Evolutionary conservation across 129 eudicot genomes (phyloP).

Genomic region (Pseudognaphalium luteoalbum): DNA sequence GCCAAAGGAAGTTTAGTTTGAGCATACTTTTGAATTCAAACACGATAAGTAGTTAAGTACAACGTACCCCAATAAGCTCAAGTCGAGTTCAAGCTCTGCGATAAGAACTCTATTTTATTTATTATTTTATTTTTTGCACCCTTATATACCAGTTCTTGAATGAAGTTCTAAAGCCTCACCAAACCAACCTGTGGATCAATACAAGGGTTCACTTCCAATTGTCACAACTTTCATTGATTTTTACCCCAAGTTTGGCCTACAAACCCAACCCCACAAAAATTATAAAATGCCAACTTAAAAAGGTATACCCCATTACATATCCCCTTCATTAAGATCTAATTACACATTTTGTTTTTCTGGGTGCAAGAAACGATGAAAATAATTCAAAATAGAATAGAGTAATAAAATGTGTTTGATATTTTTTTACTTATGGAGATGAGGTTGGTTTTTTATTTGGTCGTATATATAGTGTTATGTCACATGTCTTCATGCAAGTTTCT

Average conservation of each 20-base stretch:
- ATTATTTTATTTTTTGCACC: too few relatives aligned
- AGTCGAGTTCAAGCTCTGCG: neutral
- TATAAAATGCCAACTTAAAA: constrained; percentile 18
- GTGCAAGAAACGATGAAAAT: too few relatives aligned
- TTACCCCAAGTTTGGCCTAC: constrained; percentile 13
- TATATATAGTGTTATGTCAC: too few relatives aligned
- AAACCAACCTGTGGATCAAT: neutral
- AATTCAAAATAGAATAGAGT: too few relatives aligned
- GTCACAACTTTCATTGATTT: constrained; percentile 18
- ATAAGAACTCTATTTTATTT: neutral
- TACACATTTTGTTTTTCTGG: constrained; percentile 20
- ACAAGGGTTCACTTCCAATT: constrained; percentile 16
- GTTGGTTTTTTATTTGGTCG: too few relatives aligned
- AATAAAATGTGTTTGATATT: too few relatives aligned
- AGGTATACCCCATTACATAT: constrained; percentile 22
- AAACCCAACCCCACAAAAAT: constrained; percentile 24
- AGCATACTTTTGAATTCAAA: too few relatives aligned
- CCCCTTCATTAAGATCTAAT: constrained; percentile 12
- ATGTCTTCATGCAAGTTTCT: too few relatives aligned
- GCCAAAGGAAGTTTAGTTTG: too few relatives aligned
- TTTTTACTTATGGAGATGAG: too few relatives aligned
- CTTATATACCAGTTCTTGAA: neutral
- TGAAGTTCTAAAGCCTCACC: too few relatives aligned
- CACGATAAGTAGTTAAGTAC: neutral
- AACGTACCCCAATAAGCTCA: neutral